Evolutionary conservation across 1,139 yeast genomes (phyloP), one percentile per base, ranked within the genome.

Genomic region (Hyphopichia wangnamkhiaoensis): DNA sequence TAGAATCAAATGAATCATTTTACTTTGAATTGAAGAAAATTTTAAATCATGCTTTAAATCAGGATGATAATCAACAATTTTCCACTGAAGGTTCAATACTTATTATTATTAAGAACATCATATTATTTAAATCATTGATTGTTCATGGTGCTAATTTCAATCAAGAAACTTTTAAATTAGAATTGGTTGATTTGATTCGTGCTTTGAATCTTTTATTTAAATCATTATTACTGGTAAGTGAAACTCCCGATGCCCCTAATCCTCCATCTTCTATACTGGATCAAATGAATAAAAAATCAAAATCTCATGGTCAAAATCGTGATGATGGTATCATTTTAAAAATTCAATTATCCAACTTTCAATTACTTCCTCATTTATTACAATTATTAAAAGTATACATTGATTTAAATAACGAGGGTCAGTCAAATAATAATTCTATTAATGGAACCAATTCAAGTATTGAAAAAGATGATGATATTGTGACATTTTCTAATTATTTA

Each of bases 261-360:
- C 24, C 24, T n/a, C n/a, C n/a, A n/a, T n/a, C n/a, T n/a, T n/a
- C n/a, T n/a, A n/a, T n/a, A n/a, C n/a, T n/a, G 10, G 24, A 7
- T 10, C 7, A 10, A 7, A 10, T 21, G 7, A 10, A 21, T 21
- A 21, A 21, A 7, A 26, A 12, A 13, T 13, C 29, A 26, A 8
- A 6, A 12, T 6, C n/a, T 12, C 31, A 29, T 9, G 31, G 16
- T 5, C 7, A 24, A 17, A 33, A 33, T 15, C 28, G 10, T 16
- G 50, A 53, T 4, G 58, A 56, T 42, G 52, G 52, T 33, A 67
- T 64, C 31, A 40, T 58, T 23, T 54, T 61, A 40, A 59, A 62
- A 38, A 51, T 66, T 3, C 61, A 62, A 37, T 54, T 67, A 45
- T 58, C 68, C 28, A 67, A 65, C 42, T 64, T 59, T 46, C 70